Conservation (phyloP, 306 rosid genomes). For the Malus asiatica region DNA sequence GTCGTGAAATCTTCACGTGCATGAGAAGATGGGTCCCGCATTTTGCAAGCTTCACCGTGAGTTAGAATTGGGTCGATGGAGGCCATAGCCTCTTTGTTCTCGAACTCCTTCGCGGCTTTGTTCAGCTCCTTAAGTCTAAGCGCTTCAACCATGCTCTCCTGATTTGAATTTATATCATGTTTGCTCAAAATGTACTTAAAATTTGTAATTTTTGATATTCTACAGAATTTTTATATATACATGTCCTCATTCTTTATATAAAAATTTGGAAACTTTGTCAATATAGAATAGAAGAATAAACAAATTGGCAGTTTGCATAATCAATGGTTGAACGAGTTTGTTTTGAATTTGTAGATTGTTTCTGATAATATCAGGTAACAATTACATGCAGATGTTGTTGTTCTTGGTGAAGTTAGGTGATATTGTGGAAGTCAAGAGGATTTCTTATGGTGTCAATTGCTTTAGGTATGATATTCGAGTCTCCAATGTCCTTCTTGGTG, state of each 20-base stretch:
- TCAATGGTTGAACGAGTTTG: not conserved
- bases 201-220: not conserved
- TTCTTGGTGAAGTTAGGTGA: constrained; percentile 68
- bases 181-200: not conserved
- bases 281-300: not conserved
- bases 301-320: not conserved
- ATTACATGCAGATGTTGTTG: constrained; percentile 62
- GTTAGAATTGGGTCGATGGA: too few relatives aligned
- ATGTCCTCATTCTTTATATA: not conserved
- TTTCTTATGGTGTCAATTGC: constrained; percentile 39
- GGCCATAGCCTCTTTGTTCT: not conserved
- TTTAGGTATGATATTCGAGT: constrained; percentile 63
- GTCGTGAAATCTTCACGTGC: too few relatives aligned
- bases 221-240: not conserved
- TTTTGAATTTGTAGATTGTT: not conserved
- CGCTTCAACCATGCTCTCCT: constrained; percentile 53
- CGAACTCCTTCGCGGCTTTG: constrained; percentile 43
- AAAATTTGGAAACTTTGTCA: not conserved
- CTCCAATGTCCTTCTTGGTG: constrained; percentile 84
- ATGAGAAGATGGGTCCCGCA: too few relatives aligned
- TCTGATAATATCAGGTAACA: constrained; percentile 29
- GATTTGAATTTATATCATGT: constrained; percentile 25
- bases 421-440: constrained; percentile 44
- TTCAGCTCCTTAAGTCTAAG: constrained; percentile 36
- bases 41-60: too few relatives aligned